Base-by-base conservation (phyloP, 176 grass and related monocot genomes). In the Panicum miliaceum region DNA sequence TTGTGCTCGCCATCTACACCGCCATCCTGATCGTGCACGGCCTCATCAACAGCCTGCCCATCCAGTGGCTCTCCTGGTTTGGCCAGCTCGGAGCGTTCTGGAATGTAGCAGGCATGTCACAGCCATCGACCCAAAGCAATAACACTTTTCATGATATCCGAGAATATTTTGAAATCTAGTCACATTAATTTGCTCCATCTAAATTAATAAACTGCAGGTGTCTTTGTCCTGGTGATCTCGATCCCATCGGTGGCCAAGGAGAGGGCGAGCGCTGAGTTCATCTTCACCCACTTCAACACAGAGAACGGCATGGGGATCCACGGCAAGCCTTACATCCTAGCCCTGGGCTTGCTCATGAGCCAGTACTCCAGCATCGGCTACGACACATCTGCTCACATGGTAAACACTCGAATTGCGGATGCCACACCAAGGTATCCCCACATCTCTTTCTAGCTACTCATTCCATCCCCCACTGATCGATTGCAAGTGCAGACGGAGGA, bases 311-410 rank as follows among this genome's bases (percentile, higher is more conserved):
- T 73, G 38, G 87, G 85, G 5, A 84, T 90, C 80, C 88, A 89
- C 20, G 23, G 48, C 83, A 95, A 85, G 19, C 7, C 84, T 14
- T 94, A 94, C 34, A 92, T 94, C 35, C 84, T 92, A 20, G 86
- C 73, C 35, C 61, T 94, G 32, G 92, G 92, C 3, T 68, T 94
- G 13, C 51, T 94, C 8, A 94, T 82, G 61, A 90, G 87, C 77
- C 90, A 90, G 81, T 94, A 94, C 81, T 86, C 92, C 4, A 15
- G 85, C 37, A 23, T 72, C 11, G 90, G 92, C 53, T 94, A 94
- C 41, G 92, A 94, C 47, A 71, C 85, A 0, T 94, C 90, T 19
- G 92, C 90, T 62, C 87, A 94, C 77, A 84, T 94, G 92, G 92
- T 94, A 10, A 63, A 59, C n/a, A n/a, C n/a, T n/a, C n/a, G n/a